These are phyloP conservation scores for Barnettozyma hawaiiensis DNA, from an alignment of 1,139 yeast species.

Conservation along the genomic window DNA sequence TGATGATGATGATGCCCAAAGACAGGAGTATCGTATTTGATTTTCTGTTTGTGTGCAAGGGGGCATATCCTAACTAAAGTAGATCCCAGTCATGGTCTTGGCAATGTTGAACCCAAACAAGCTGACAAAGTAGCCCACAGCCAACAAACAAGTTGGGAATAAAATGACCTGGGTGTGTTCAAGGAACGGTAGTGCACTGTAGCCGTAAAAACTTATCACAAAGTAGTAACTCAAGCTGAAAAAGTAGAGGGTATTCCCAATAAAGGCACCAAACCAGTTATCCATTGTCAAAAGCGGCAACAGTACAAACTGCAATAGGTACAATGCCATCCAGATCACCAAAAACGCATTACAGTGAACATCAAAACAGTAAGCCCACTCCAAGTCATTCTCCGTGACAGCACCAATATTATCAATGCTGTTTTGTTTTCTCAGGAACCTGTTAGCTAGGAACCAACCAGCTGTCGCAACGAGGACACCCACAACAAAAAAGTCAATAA, in stretches of 20 bases:
- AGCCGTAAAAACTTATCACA: slow-evolving; percentile 80
- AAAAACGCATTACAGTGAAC: slow-evolving; percentile 87
- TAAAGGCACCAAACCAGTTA: slow-evolving; percentile 56
- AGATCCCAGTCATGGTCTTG: slow-evolving; percentile 57
- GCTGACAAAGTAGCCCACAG: slow-evolving; percentile 52
- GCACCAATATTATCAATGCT: slow-evolving; percentile 35
- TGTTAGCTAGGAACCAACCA: slow-evolving; percentile 68
- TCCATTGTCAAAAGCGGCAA: slow-evolving; percentile 65
- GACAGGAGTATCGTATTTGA: too few species aligned
- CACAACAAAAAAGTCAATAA: slow-evolving; percentile 70
- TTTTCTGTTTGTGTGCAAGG: too few species aligned
- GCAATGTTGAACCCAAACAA: slow-evolving; percentile 69
- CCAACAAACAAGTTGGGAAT: slow-evolving; percentile 53
- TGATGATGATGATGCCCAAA: too few species aligned
- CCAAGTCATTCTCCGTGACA: slow-evolving; percentile 51
- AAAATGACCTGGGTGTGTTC: slow-evolving; percentile 53
- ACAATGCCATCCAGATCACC: slow-evolving; percentile 72
- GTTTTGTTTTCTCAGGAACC: slow-evolving; percentile 42
- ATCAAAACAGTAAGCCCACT: slow-evolving; percentile 94
- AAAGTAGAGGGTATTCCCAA: slow-evolving; percentile 77
- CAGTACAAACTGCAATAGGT: slow-evolving; percentile 69
- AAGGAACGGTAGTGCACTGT: slow-evolving; percentile 75
- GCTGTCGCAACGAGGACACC: slow-evolving; percentile 67
- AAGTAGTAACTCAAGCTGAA: slow-evolving; percentile 70
- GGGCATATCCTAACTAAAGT: slow-evolving; percentile 38